These are phyloP conservation scores for Candolleomyces aberdarensis DNA, from an alignment of 768 basidiomycete species.

Conservation along the genomic window DNA sequence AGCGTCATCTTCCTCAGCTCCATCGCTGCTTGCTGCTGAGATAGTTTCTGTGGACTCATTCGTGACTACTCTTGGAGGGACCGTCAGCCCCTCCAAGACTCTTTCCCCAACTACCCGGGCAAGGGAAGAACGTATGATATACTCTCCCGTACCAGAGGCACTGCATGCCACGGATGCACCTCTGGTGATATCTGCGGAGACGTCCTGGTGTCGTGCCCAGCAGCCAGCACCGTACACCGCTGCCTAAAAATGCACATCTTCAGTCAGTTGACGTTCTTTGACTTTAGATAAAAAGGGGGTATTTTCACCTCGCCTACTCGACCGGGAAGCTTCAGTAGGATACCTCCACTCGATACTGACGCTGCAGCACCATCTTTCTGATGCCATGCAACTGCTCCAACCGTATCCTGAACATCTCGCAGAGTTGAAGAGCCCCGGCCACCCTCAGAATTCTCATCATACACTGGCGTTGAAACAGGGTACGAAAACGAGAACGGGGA, in stretches of 20 bases:
- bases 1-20: conserved; percentile 18
- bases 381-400: conserved; percentile 70
- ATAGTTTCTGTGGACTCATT: not conserved
- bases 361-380: conserved; percentile 47
- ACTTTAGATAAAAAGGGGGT: not conserved
- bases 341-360: conserved; percentile 81
- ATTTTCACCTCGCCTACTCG: conserved; percentile 66
- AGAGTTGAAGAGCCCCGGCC: conserved; percentile 8
- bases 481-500: not conserved
- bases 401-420: conserved; percentile 67
- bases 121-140: conserved; percentile 56
- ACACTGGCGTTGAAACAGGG: not conserved
- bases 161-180: conserved; percentile 54
- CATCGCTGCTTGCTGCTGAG: not conserved
- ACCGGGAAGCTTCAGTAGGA: conserved; percentile 74
- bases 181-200: not conserved
- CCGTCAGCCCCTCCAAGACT: not conserved
- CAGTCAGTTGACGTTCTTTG: no score
- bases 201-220: conserved; percentile 50
- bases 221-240: conserved; percentile 74
- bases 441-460: conserved; percentile 1
- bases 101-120: conserved; percentile 52
- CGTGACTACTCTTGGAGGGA: not conserved
- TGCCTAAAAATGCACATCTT: conserved; percentile 39
- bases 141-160: conserved; percentile 72